phyloP scores from a whole-genome alignment of 108 stramenopile species.

The Asterionellopsis glacialis region DNA sequence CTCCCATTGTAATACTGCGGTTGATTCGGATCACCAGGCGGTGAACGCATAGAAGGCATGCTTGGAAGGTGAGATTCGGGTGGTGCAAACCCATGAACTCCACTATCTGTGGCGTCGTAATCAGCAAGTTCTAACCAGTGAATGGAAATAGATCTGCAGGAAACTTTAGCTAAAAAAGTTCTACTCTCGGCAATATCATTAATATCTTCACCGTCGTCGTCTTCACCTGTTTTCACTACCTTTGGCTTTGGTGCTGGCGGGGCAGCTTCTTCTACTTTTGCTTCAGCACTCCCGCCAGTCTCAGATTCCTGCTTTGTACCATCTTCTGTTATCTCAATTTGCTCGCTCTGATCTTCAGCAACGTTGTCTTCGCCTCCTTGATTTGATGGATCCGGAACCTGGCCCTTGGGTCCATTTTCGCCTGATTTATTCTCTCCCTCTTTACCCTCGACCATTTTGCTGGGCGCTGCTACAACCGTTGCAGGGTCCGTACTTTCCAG shows the following conservation, averaged over 20 bases:
- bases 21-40: slow-evolving; percentile 22
- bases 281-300: neutral
- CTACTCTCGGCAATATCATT: slow-evolving; percentile 54
- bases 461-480: slow-evolving; percentile 46
- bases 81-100: neutral
- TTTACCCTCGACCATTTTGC: slow-evolving; percentile 20
- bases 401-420: slow-evolving; percentile 2
- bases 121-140: slow-evolving; percentile 54
- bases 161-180: slow-evolving; percentile 57
- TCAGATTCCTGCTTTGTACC: neutral
- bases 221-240: slow-evolving; percentile 11
- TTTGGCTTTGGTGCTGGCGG: neutral
- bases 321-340: neutral
- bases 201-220: slow-evolving; percentile 41
- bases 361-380: slow-evolving; percentile 4
- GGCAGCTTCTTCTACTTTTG: neutral
- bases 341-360: neutral
- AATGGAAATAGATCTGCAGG: slow-evolving; percentile 29
- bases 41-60: neutral
- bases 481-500: slow-evolving; percentile 39
- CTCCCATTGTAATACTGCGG: slow-evolving; percentile 18
- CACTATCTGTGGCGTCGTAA: slow-evolving; percentile 18
- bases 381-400: slow-evolving; percentile 6
- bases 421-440: slow-evolving; percentile 8
- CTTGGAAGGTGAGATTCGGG: neutral